These are phyloP conservation scores for Raffaelea albimanens DNA, from an alignment of 2,329 filamentous ascomycete species.

Conservation along the genomic window DNA sequence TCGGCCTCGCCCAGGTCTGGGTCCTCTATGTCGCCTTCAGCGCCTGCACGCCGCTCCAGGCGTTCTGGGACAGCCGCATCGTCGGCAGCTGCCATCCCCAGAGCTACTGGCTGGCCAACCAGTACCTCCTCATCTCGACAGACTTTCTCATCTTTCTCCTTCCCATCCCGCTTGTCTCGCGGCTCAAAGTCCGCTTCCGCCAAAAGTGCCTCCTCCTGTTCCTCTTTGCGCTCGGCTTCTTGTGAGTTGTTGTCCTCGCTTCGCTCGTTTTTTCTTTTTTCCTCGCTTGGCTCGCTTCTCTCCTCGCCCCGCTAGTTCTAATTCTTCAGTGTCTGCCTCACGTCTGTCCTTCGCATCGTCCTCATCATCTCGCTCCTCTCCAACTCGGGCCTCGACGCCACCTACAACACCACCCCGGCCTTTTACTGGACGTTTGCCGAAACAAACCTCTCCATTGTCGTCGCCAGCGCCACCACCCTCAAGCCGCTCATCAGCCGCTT, in stretches of 20 bases:
- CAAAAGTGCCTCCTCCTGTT: slow-evolving; percentile 7
- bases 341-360: slow-evolving; percentile 23
- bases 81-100: slow-evolving; percentile 7
- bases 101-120: slow-evolving; percentile 10
- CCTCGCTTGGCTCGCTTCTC: too few species aligned
- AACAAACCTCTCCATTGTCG: slow-evolving; percentile 25
- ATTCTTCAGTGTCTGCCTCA: slow-evolving; percentile 23
- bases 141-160: slow-evolving; percentile 41
- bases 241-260: slow-evolving; percentile 19
- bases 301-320: too few species aligned
- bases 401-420: slow-evolving; percentile 19
- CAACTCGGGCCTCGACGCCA: slow-evolving; percentile 16
- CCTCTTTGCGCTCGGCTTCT: slow-evolving; percentile 31
- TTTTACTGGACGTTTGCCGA: slow-evolving; percentile 26
- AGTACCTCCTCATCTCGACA: slow-evolving; percentile 42
- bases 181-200: slow-evolving; percentile 8
- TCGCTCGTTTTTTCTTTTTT: too few species aligned
- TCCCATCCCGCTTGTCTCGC: slow-evolving; percentile 10
- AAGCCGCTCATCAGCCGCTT: slow-evolving; percentile 19
- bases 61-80: slow-evolving; percentile 18
- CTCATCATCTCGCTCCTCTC: slow-evolving; percentile 15
- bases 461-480: slow-evolving; percentile 27
- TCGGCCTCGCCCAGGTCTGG: slow-evolving; percentile 18
- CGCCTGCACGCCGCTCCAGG: slow-evolving; percentile 20
- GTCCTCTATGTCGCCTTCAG: slow-evolving; percentile 18